Conservation (phyloP, 129 eudicot genomes). For the Pseudognaphalium luteoalbum region DNA sequence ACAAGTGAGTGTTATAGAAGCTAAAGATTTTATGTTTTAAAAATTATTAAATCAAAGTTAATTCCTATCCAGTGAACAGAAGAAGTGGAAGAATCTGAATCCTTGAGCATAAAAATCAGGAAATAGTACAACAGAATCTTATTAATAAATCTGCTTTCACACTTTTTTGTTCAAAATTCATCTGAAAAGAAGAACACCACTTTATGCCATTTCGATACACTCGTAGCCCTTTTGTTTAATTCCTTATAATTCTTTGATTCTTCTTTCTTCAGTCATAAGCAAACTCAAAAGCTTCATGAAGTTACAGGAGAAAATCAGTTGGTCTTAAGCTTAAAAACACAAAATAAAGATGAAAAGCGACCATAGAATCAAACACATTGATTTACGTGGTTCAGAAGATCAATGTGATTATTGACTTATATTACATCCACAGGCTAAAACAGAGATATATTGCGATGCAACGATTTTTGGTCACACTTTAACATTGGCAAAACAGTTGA, state of each 20-base stretch:
- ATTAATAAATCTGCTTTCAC: constrained; percentile 13
- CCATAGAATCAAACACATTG: neutral
- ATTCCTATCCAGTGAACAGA: constrained; percentile 37
- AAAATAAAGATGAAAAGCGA: too few species aligned
- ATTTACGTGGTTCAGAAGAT: neutral
- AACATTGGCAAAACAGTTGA: constrained; percentile 6
- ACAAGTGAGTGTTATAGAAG: constrained; percentile 32
- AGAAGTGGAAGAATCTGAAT: constrained; percentile 37
- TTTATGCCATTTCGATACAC: constrained; percentile 31
- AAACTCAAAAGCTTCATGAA: neutral
- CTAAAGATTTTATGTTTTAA: constrained; percentile 15
- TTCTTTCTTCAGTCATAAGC: constrained; percentile 4
- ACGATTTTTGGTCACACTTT: neutral
- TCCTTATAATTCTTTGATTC: constrained; percentile 14
- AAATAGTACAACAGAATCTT: neutral
- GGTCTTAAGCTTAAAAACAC: neutral
- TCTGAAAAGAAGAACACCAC: constrained; percentile 31
- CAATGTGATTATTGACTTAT: too few species aligned
- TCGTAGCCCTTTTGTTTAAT: constrained; percentile 5
- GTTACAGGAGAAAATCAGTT: too few species aligned
- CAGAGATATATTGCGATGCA: neutral
- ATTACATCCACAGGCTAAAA: too few species aligned
- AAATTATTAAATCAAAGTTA: constrained; percentile 22
- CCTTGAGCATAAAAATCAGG: constrained; percentile 18
- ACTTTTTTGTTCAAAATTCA: constrained; percentile 22